Evolutionary conservation across 2,329 filamentous ascomycete species (phyloP), one percentile per base, ranked within the genome.

Genomic region (Basipetospora sp.): DNA sequence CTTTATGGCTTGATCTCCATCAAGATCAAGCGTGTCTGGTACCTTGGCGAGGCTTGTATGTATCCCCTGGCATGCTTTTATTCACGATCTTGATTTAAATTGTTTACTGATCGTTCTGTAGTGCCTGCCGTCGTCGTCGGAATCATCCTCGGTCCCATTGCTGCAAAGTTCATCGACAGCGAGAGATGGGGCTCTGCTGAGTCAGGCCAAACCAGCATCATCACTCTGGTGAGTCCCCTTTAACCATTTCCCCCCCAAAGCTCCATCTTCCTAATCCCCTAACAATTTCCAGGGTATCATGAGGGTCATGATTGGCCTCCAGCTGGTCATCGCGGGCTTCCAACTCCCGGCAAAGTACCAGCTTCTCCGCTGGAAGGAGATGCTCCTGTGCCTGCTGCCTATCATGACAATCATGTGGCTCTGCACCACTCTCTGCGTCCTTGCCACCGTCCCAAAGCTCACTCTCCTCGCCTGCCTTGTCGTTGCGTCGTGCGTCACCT

Each of bases 321-420:
- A 77, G 45, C 59, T 77, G n/a, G 60, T 76, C 20, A 77, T 77
- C 41, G 71, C 70, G 2, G 74, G 73, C 18, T 76, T 69, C 45
- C 69, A 77, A 46, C 55, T 77, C 1, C 74, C 73, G 0, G 67
- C 67, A 31, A 67, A 63, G 47, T 77, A 77, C 49, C 54, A 65
- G 29, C 50, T 52, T 40, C 48, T 52, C 2, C 63, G 62, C 3
- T 67, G 64, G 55, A 67, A 63, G 40, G 69, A 73, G 40, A 62
- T 77, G 52, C 50, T 60, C 4, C 58, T 76, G 8, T 68, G 64
- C 31, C 55, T 77, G 5, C 45, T 77, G 5, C 72, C 72, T 2
- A 57, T 74, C 43, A 77, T 76, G 73, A 68, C 69, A 1, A 53
- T 74, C 36, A 74, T 74, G 64, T 77, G 74, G 73, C 49, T 77